Evolutionary conservation across 495 filamentous ascomycete genomes (phyloP).

Genomic region (Barbatosphaeria neglecta): DNA sequence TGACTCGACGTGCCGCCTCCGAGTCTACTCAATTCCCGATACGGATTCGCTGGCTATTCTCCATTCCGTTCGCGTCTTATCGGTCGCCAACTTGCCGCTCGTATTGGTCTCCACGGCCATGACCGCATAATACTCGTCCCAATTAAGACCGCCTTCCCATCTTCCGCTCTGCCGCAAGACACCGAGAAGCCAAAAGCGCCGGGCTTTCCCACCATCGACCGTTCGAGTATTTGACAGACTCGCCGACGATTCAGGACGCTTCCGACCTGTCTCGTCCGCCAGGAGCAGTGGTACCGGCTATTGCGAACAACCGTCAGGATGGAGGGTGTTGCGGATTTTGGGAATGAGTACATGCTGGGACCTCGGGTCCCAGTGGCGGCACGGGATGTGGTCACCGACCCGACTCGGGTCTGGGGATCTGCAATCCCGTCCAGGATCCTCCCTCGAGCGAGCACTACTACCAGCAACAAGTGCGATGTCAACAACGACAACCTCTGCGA

Average conservation of each 20-base stretch:
- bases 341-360: conserved; percentile 13
- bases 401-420: conserved; percentile 5
- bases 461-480: conserved; percentile 6
- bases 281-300: background rate
- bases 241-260: too few relatives aligned
- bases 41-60: conserved; percentile 1
- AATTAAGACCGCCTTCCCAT: conserved; percentile 6
- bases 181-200: background rate
- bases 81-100: background rate
- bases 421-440: conserved; percentile 9
- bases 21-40: background rate
- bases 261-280: conserved; percentile 1
- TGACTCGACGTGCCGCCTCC: background rate
- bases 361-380: conserved; percentile 11
- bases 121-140: conserved; percentile 10
- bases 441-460: conserved; percentile 1
- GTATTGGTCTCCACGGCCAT: conserved; percentile 15
- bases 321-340: background rate
- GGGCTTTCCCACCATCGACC: conserved; percentile 1
- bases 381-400: conserved; percentile 1
- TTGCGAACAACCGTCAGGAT: background rate
- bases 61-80: background rate
- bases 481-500: conserved; percentile 31
- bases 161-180: conserved; percentile 4
- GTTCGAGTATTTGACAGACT: background rate